These are phyloP conservation scores for Ogataea corticis DNA, from an alignment of 805 yeast genomes.

Conservation along the genomic window DNA sequence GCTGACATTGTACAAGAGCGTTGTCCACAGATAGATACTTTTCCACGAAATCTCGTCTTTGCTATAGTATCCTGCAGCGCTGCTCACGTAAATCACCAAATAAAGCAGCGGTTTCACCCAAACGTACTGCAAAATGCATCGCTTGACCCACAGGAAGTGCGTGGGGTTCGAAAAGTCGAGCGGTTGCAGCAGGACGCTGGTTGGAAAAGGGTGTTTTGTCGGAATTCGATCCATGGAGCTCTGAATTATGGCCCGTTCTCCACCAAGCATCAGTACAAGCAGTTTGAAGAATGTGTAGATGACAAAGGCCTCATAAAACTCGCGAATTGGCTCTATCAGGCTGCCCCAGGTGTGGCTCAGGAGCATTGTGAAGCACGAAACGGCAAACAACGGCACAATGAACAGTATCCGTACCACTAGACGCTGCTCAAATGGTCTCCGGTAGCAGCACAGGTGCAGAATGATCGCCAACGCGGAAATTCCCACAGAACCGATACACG, in stretches of 20 bases:
- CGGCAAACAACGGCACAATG: conserved; percentile 78
- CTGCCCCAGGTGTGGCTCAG: conserved; percentile 45
- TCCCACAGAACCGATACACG: conserved; percentile 32
- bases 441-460: conserved; percentile 65
- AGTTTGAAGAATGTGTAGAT: conserved; percentile 89
- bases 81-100: conserved; percentile 47
- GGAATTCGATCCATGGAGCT: conserved; percentile 63
- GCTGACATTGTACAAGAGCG: conserved; percentile 70
- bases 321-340: conserved; percentile 73
- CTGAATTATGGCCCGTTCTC: conserved; percentile 83
- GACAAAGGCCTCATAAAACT: conserved; percentile 93
- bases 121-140: conserved; percentile 90
- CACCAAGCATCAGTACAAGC: conserved; percentile 83
- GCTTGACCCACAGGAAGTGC: conserved; percentile 71
- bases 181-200: conserved; percentile 50
- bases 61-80: conserved; percentile 49
- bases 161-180: conserved; percentile 86
- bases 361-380: conserved; percentile 64
- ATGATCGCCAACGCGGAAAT: conserved; percentile 48
- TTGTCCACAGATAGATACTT: conserved; percentile 63
- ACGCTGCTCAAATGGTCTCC: conserved; percentile 88
- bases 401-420: conserved; percentile 77
- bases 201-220: conserved; percentile 59
- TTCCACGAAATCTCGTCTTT: conserved; percentile 47
- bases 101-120: conserved; percentile 92